Base-by-base conservation (phyloP, 495 filamentous ascomycete species). In the Thermothielavioides terrestris region DNA sequence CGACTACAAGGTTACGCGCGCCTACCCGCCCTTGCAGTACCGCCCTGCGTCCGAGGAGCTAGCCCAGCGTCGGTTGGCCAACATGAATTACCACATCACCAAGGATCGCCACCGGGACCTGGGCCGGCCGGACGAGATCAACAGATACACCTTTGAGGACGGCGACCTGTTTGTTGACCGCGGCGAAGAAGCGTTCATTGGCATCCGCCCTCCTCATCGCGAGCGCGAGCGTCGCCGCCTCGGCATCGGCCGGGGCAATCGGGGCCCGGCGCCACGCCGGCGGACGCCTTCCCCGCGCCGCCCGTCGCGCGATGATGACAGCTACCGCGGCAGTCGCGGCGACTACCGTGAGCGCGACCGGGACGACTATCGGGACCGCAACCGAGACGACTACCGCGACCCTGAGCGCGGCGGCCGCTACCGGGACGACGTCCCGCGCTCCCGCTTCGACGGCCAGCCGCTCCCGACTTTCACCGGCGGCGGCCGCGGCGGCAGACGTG, bases 111-210 rank as follows among this genome's bases (percentile, higher is more conserved):
- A 52, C 56, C 72, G 63, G 9, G 62, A 71, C 31, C 68, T 79
- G 23, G 80, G 79, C 31, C 79, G 80, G 35, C 79, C 87, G 21
- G 81, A 81, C 63, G 62, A 65, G 36, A 65, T 63, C 50, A 78
- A 84, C 42, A 74, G 86, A 26, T 91, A 85, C 62, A 84, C 81
- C 0, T 95, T 94, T 58, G 86, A 94, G 68, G 73, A 85, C 47
- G 77, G 73, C 1, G 78, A 83, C 51, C 37, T 63, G 0, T 75
- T 94, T 38, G 84, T 94, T 39, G 87, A 94, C 65, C 69, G 78
- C 51, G 89, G 88, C 3, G 76, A 77, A 5, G 88, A 94, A 61
- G 80, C 80, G 55, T 78, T 80, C 55, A 56, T 72, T 28, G 74
- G 73, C 17, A 77, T 79, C 53, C 66, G 76, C 17, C 75, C 73